Evolutionary conservation across 805 yeast genomes (phyloP).

Genomic region (Ogataea trehaloabstinens): DNA sequence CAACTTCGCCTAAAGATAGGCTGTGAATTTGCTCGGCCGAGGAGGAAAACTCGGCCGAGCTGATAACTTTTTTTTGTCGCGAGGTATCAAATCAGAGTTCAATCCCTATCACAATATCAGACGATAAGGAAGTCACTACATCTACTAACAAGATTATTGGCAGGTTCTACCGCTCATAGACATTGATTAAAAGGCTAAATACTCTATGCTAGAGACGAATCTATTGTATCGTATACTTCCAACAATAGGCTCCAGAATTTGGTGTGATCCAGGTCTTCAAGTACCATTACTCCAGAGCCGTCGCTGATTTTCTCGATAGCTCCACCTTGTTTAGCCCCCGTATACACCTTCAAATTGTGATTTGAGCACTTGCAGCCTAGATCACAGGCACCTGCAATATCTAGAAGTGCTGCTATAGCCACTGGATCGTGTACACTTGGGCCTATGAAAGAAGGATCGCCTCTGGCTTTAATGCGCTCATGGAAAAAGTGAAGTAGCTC

Average conservation of each 20-base stretch:
- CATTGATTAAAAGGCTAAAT: too few relatives aligned
- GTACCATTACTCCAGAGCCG: constrained; percentile 37
- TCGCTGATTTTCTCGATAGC: constrained; percentile 17
- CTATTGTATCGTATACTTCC: constrained; percentile 29
- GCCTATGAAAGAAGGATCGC: constrained; percentile 46
- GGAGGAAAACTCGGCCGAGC: too few relatives aligned
- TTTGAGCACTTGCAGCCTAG: constrained; percentile 21
- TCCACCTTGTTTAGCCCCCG: constrained; percentile 31
- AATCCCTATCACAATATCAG: too few relatives aligned
- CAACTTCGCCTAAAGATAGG: too few relatives aligned
- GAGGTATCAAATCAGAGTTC: too few relatives aligned
- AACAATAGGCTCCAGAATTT: constrained; percentile 48
- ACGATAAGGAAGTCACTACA: too few relatives aligned
- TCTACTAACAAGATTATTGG: too few relatives aligned
- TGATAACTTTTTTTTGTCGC: too few relatives aligned
- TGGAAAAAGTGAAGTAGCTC: constrained; percentile 55
- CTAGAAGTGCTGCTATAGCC: constrained; percentile 59
- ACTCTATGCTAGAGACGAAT: too few relatives aligned
- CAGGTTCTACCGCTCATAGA: too few relatives aligned
- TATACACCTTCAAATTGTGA: constrained; percentile 16
- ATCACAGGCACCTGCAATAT: constrained; percentile 28
- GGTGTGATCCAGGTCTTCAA: constrained; percentile 37
- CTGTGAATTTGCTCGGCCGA: too few relatives aligned
- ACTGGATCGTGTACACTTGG: constrained; percentile 84
- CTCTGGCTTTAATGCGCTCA: constrained; percentile 39